A percentile compares a stretch with the other conserved stretches of the same genome.
Evolutionary conservation across 495 filamentous ascomycete genomes (phyloP).

Genomic region (Xanthoparmelia taractica): DNA sequence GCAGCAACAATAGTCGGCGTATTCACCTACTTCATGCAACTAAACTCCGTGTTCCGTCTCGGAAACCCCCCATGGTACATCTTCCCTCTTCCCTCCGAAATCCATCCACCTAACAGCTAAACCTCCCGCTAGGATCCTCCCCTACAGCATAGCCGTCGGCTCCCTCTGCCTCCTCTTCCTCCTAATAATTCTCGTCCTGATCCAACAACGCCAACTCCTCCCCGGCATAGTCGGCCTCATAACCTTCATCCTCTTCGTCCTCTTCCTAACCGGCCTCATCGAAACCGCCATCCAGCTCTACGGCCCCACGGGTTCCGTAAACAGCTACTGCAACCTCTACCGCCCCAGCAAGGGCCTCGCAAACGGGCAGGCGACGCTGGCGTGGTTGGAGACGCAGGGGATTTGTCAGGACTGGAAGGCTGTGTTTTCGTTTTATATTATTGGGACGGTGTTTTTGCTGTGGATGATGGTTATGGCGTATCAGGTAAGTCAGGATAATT

Average conservation of each 20-base stretch:
- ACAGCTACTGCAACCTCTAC: slow-evolving; percentile 68
- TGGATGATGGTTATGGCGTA: slow-evolving; percentile 94
- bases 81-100: background rate
- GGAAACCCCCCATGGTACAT: slow-evolving; percentile 69
- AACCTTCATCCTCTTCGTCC: slow-evolving; percentile 86
- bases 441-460: slow-evolving; percentile 76
- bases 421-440: slow-evolving; percentile 56
- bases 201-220: slow-evolving; percentile 69
- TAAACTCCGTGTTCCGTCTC: slow-evolving; percentile 64
- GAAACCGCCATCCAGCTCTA: slow-evolving; percentile 86
- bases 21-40: slow-evolving; percentile 73
- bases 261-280: slow-evolving; percentile 88
- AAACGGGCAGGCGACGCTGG: slow-evolving; percentile 53
- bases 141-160: slow-evolving; percentile 74
- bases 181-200: slow-evolving; percentile 60
- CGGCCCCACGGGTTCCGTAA: slow-evolving; percentile 65
- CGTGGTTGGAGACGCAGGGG: slow-evolving; percentile 61
- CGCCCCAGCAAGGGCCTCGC: slow-evolving; percentile 52
- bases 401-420: slow-evolving; percentile 53
- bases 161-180: slow-evolving; percentile 69
- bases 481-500: slow-evolving; percentile 68
- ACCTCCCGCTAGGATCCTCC: slow-evolving; percentile 67
- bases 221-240: slow-evolving; percentile 84
- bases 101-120: background rate
- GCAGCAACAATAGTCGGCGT: slow-evolving; percentile 75